These are phyloP conservation scores for Pseudogymnoascus sp. DNA, from an alignment of 2,329 filamentous ascomycete species.

Conservation along the genomic window DNA sequence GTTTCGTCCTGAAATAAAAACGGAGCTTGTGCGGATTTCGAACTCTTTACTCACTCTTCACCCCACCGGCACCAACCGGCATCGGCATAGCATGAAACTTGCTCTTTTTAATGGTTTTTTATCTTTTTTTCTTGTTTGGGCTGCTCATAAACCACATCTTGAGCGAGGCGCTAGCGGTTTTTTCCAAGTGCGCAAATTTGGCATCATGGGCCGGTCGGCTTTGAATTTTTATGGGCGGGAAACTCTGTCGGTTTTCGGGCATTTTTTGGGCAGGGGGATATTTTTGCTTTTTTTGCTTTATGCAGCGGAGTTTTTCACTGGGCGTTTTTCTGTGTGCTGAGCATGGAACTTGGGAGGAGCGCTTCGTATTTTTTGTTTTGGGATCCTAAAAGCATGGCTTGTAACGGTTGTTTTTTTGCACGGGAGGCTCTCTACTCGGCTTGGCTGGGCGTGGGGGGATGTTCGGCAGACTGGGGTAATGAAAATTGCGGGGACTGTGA, in stretches of 20 bases:
- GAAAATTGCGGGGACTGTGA: not conserved
- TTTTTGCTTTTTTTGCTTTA: conserved; percentile 1
- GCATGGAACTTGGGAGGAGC: conserved; percentile 7
- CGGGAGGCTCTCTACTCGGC: not conserved
- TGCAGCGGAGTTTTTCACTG: not conserved
- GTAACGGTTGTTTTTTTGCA: conserved; percentile 6
- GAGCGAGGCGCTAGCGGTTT: conserved; percentile 4
- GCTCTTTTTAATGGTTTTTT: conserved; percentile 1
- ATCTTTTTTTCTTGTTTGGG: not conserved
- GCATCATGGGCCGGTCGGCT: not conserved
- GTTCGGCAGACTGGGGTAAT: conserved; percentile 1
- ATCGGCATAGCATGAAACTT: conserved; percentile 9
- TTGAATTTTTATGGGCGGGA: not conserved
- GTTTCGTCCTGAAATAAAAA: not conserved
- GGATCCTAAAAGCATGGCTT: conserved; percentile 8
- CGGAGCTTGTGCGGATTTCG: not conserved
- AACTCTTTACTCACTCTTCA: conserved; percentile 7
- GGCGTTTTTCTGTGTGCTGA: not conserved
- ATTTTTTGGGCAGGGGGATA: not conserved
- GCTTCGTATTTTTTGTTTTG: not conserved
- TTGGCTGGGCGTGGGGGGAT: not conserved
- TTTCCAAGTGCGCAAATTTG: not conserved
- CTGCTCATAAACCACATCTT: conserved; percentile 2
- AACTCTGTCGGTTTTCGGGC: not conserved
- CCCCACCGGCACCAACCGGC: not conserved